phyloP scores from a whole-genome alignment of 768 basidiomycete genomes.

The Leucogyrophana mollusca region DNA sequence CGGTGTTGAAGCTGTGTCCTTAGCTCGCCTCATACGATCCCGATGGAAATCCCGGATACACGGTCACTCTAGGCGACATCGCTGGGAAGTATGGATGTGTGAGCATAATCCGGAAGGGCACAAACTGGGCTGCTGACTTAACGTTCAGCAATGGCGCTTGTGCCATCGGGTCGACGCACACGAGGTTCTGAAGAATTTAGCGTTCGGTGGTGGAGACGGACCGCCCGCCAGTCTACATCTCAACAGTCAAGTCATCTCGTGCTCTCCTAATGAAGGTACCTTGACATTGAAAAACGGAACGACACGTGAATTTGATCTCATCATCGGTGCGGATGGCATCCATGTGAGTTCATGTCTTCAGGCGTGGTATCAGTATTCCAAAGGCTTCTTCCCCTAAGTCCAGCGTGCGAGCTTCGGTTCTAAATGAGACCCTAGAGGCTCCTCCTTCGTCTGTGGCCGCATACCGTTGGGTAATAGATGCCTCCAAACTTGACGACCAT shows the following conservation, averaged over 20 bases:
- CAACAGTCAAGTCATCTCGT: not conserved
- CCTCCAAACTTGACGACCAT: not conserved
- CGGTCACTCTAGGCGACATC: too few species aligned
- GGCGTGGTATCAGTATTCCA: not conserved
- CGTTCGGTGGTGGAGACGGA: not conserved
- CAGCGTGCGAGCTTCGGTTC: constrained; percentile 6
- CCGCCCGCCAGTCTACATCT: constrained; percentile 1
- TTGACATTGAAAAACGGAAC: constrained; percentile 26
- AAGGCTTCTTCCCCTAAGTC: constrained; percentile 3
- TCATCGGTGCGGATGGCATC: constrained; percentile 34
- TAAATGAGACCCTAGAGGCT: constrained; percentile 2
- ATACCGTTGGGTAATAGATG: constrained; percentile 12
- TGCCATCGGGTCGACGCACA: constrained; percentile 10
- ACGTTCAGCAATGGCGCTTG: constrained; percentile 7
- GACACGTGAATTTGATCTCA: constrained; percentile 26
- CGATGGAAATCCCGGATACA: too few species aligned
- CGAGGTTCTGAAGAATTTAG: constrained; percentile 10
- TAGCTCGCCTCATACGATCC: too few species aligned
- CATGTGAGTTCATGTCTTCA: constrained; percentile 17
- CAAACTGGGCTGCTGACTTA: not conserved
- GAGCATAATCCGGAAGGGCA: too few species aligned
- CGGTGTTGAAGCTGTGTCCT: too few species aligned
- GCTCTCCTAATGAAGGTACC: constrained; percentile 12
- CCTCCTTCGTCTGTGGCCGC: constrained; percentile 1
- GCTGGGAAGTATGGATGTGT: too few species aligned